Evolutionary conservation across 2,329 filamentous ascomycete genomes (phyloP), one percentile per base, ranked within the genome.

Genomic region (Cercospora beticola): DNA sequence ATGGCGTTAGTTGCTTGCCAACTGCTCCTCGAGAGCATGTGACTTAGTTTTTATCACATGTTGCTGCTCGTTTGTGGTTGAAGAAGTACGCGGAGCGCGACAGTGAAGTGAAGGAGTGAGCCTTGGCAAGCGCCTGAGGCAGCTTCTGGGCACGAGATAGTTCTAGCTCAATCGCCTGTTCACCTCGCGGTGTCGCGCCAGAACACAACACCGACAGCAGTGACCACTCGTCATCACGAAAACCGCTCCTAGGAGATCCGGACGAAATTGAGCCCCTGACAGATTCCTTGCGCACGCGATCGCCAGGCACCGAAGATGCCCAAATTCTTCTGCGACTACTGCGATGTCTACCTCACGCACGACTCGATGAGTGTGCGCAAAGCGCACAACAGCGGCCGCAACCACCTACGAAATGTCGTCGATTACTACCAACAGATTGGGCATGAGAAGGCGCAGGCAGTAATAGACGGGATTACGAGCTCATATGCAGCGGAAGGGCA

Each of bases 301-400:
- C 59, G 36, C 62, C 40, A 26, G 30, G 59, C 58, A 67, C 62
- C 66, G 36, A 74, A 58, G 33, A 78, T 78, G 77, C 77, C 77
- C 60, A 78, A 78, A 71, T 78, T 77, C 75, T 78, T 78, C 72
- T 78, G 94, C 86, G 95, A 99, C 82, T 99, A 99, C 83, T 99
- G 95, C 88, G 95, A 99, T 91, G 95, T 99, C 82, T 99, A 99
- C 87, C 91, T 99, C 76, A 99, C 95, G 74, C 95, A 99, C 87
- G 95, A 99, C 86, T 97, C 93, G 57, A 98, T 98, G 94, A 97
- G 93, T 83, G 95, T 99, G 82, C 94, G 95, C 77, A 98, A 98
- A 85, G 95, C 95, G 61, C 95, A 99, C 83, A 99, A 99, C 85
- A 91, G 89, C 79, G 95, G 95, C 71, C 89, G 94, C 76, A 99